These are phyloP conservation scores for Prinsepia uniflora DNA, from an alignment of 306 rosid genomes.

Conservation along the genomic window DNA sequence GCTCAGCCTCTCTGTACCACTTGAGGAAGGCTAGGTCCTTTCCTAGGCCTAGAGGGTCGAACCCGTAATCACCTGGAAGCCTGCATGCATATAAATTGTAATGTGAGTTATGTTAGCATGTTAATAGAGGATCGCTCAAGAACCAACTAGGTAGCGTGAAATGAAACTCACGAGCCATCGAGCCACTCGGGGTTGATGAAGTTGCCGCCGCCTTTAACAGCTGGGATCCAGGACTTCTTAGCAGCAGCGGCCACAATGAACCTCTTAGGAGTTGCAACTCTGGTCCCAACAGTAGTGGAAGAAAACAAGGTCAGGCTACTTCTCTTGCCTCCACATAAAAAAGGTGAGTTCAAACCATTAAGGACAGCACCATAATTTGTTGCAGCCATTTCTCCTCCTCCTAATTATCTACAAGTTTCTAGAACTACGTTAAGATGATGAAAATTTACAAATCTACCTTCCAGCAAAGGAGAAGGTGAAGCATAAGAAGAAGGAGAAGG, in stretches of 20 bases:
- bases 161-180: conserved; percentile 87
- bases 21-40: conserved; percentile 87
- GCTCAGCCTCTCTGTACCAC: conserved; percentile 99
- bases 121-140: too few relatives aligned
- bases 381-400: conserved; percentile 65
- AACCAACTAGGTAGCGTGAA: background rate
- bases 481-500: conserved; percentile 2
- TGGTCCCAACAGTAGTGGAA: conserved; percentile 29
- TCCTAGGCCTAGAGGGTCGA: conserved; percentile 93
- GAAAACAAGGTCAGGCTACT: conserved; percentile 59
- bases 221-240: conserved; percentile 83
- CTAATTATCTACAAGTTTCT: background rate
- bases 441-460: too few relatives aligned
- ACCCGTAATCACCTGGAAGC: conserved; percentile 94
- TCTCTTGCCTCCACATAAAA: conserved; percentile 71
- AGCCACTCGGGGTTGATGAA: conserved; percentile 94
- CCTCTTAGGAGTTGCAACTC: conserved; percentile 46
- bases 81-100: conserved; percentile 27
- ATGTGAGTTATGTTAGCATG: background rate
- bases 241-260: conserved; percentile 53
- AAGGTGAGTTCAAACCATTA: conserved; percentile 73
- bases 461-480: background rate
- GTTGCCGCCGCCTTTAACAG: conserved; percentile 63
- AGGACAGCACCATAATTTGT: conserved; percentile 73
- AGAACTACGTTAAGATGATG: background rate